phyloP scores from a whole-genome alignment of 1,139 yeast genomes.

The Entelexis paramagnoliae region DNA sequence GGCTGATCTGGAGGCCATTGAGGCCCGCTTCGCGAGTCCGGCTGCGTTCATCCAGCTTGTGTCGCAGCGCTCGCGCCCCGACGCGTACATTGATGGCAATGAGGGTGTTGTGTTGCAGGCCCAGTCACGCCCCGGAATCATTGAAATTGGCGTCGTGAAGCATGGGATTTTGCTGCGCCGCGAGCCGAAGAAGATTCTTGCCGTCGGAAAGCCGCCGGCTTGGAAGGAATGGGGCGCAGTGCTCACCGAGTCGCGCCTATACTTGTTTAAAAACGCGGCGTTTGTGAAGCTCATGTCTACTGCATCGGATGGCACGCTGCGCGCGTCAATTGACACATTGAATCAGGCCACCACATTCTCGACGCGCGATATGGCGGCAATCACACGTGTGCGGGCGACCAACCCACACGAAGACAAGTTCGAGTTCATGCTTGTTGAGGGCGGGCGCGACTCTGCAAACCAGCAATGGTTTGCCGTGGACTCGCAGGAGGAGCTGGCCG shows the following conservation, averaged over 20 bases:
- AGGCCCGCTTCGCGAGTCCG: background rate
- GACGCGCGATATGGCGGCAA: conserved; percentile 34
- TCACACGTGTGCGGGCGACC: conserved; percentile 15
- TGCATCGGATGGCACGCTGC: conserved; percentile 4
- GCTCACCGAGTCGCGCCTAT: conserved; percentile 35
- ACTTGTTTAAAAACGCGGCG: conserved; percentile 34
- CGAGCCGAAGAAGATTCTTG: conserved; percentile 31
- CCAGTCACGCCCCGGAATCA: conserved; percentile 31
- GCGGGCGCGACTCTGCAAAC: conserved; percentile 29
- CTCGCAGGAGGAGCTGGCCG: conserved; percentile 35
- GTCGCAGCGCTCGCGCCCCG: conserved; percentile 17
- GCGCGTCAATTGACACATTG: conserved; percentile 33
- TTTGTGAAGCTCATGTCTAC: conserved; percentile 30
- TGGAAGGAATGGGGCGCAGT: conserved; percentile 39
- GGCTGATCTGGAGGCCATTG: conserved; percentile 3
- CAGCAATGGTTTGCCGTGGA: conserved; percentile 34
- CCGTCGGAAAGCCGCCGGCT: conserved; percentile 26
- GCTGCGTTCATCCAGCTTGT: conserved; percentile 13
- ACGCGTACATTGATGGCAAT: conserved; percentile 6
- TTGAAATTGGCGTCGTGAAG: conserved; percentile 35
- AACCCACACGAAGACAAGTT: background rate
- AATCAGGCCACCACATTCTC: conserved; percentile 32
- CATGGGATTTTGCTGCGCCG: conserved; percentile 33
- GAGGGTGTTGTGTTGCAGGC: conserved; percentile 6
- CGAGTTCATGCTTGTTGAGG: conserved; percentile 24